These are phyloP conservation scores for Yamadazyma sp. DNA, from an alignment of 1,139 yeast species.

Conservation along the genomic window DNA sequence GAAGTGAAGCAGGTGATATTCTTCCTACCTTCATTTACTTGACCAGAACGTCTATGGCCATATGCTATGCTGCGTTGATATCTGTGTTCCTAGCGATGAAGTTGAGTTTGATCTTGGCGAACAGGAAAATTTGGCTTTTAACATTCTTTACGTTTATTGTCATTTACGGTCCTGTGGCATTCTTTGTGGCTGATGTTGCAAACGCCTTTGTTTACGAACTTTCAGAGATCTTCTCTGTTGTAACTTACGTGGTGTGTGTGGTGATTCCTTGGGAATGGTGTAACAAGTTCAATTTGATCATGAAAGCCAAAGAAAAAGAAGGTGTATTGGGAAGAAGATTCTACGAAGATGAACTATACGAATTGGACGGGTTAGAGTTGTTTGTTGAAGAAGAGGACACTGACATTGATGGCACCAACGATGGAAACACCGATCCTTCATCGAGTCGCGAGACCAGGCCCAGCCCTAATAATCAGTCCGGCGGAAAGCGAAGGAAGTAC, in stretches of 20 bases:
- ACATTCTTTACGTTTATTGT: conserved; percentile 60
- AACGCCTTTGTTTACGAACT: conserved; percentile 69
- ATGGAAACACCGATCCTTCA: conserved; percentile 4
- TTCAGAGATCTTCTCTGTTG: conserved; percentile 71
- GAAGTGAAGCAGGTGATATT: conserved; percentile 53
- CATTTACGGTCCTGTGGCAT: conserved; percentile 65
- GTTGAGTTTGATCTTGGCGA: conserved; percentile 53
- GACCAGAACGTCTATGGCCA: conserved; percentile 71
- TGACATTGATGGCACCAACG: conserved; percentile 10
- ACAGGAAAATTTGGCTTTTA: conserved; percentile 49
- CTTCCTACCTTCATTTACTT: conserved; percentile 79
- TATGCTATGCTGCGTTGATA: conserved; percentile 69
- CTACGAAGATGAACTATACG: conserved; percentile 65
- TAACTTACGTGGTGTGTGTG: conserved; percentile 70
- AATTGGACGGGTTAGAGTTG: conserved; percentile 43
- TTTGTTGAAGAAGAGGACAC: conserved; percentile 35
- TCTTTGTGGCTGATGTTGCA: conserved; percentile 78
- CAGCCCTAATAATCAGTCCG: too few relatives aligned
- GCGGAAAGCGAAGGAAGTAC: conserved; percentile 6
- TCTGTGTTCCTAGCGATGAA: conserved; percentile 59
- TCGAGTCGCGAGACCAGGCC: too few relatives aligned
- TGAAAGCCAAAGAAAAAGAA: conserved; percentile 66
- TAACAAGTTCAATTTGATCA: conserved; percentile 61
- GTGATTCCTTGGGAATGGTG: conserved; percentile 91
- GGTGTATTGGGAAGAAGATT: conserved; percentile 80